A percentile compares a stretch with the other conserved stretches of the same genome.
These are phyloP conservation scores for Jatropha multifida DNA, from an alignment of 441 rosid species.

Conservation along the genomic window DNA sequence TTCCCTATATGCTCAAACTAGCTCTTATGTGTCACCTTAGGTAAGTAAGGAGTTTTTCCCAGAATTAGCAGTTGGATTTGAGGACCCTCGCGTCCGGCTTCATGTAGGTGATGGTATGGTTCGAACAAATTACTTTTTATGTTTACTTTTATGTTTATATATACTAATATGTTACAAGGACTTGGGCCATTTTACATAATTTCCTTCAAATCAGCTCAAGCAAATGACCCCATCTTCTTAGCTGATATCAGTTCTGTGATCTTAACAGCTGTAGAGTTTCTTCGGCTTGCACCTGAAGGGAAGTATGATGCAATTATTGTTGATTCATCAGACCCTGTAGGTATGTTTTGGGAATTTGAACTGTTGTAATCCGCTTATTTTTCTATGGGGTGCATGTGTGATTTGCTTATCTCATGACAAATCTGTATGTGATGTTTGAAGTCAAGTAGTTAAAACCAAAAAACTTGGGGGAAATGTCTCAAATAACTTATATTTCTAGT, in stretches of 20 bases:
- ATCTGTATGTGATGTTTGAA: not conserved
- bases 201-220: not conserved
- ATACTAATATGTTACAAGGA: not conserved
- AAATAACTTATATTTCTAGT: not conserved
- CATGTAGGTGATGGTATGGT: slow-evolving; percentile 92
- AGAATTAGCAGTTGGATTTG: slow-evolving; percentile 79
- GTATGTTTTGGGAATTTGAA: slow-evolving; percentile 44
- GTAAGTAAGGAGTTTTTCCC: slow-evolving; percentile 81
- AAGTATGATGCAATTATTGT: slow-evolving; percentile 91
- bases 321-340: slow-evolving; percentile 97
- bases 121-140: slow-evolving; percentile 1
- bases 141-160: not conserved
- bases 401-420: not conserved
- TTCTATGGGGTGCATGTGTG: not conserved
- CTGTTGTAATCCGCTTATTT: not conserved
- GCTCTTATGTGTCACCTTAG: slow-evolving; percentile 31
- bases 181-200: not conserved
- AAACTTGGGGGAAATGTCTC: not conserved
- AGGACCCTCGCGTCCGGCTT: slow-evolving; percentile 87
- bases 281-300: slow-evolving; percentile 60
- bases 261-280: slow-evolving; percentile 80
- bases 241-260: slow-evolving; percentile 30
- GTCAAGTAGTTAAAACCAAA: not conserved
- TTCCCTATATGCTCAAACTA: not conserved
- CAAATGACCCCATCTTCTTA: not conserved